Base-by-base conservation (phyloP, 768 basidiomycete genomes). In the Psilocybe sp. region DNA sequence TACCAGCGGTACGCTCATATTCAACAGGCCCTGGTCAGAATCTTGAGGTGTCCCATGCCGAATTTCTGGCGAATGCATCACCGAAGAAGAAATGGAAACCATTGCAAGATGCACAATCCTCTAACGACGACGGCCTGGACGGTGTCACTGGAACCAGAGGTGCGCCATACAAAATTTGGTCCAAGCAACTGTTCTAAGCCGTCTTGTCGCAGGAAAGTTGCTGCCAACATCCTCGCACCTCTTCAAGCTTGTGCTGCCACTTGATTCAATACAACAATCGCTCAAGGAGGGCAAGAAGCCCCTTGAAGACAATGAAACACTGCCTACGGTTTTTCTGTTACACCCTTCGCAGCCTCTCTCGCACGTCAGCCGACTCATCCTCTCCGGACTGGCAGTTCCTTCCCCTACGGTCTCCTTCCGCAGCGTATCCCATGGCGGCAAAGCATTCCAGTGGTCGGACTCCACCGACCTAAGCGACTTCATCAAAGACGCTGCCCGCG, bases 281-380 rank as follows among this genome's bases (percentile, higher is more conserved):
- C 39, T 39, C 20, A 50, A 51, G 50, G 38, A 40, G 50, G 44
- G 39, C 43, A 41, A 44, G 20, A 14, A 46, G 37, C 46, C 31
- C 37, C 42, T 40, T 49, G 23, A 11, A 13, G 16, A 33, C 31
- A 18, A 47, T 42, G 47, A 44, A 3, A 32, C 51, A 50, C 64
- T 67, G 40, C 71, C 82, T 61, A 58, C 78, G 56, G 80, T 85
- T 4, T 77, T 86, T 52, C 76, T 87, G 5, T 71, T 87, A 0
- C 85, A 87, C 52, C 84, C 85, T 4, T 78, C 81, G 0, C 85
- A 87, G 55, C 85, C 85, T 0, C 75, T 87, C 5, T 82, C 81
- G 1, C 84, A 89, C 59, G 71, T 84, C 41, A 71, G 76, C 43
- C 69, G 78, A 11, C 76, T 86, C 36, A 83, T 87, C 19, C 64